These are phyloP conservation scores for Oenanthe sinensis DNA, from an alignment of 129 eudicot species.

Conservation along the genomic window DNA sequence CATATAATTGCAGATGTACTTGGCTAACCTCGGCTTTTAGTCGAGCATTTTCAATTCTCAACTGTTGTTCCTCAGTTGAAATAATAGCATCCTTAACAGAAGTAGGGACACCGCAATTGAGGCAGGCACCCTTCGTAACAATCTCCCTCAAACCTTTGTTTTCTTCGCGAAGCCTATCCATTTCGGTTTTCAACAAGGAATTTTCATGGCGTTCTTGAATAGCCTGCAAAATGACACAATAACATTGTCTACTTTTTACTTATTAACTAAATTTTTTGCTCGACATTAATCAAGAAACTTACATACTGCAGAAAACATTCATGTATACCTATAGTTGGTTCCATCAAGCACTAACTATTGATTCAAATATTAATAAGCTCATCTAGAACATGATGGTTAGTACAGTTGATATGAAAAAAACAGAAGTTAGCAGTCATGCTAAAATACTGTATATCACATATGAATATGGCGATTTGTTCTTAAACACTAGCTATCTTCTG, in stretches of 20 bases:
- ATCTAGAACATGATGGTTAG: not conserved
- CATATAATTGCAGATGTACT: not conserved
- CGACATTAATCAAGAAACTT: not conserved
- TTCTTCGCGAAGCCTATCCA: slow-evolving; percentile 78
- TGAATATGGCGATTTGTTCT: no score
- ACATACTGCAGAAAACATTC: not conserved
- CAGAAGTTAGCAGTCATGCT: not conserved
- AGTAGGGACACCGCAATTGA: slow-evolving; percentile 67
- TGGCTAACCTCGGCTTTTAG: slow-evolving; percentile 80
- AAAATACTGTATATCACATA: no score
- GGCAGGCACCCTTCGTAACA: slow-evolving; percentile 52
- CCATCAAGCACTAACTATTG: not conserved
- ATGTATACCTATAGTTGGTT: no score
- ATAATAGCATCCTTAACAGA: slow-evolving; percentile 34
- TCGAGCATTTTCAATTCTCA: slow-evolving; percentile 64
- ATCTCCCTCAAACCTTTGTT: slow-evolving; percentile 63
- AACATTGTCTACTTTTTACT: not conserved
- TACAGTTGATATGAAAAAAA: not conserved
- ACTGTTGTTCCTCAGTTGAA: slow-evolving; percentile 54
- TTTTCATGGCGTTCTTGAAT: slow-evolving; percentile 98
- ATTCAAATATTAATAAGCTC: no score
- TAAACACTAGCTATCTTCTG: no score
- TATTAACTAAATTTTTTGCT: not conserved
- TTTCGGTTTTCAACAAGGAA: slow-evolving; percentile 69
- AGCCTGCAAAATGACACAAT: slow-evolving; percentile 49